phyloP scores from a whole-genome alignment of 371 early-diverging fungal genomes.

The Cokeromyces recurvatus region DNA sequence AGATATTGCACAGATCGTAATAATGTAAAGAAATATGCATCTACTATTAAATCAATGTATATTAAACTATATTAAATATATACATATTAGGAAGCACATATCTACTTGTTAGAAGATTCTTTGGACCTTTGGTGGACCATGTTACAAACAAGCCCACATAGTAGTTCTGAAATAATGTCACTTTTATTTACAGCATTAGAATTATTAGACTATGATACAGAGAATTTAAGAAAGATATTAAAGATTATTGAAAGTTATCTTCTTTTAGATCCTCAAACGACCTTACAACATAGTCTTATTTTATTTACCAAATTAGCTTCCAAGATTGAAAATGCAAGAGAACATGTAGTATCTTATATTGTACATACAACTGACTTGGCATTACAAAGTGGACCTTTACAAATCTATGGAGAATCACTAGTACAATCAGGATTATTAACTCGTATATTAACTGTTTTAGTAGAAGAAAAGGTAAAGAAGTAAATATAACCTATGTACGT shows the following conservation, averaged over 20 bases:
- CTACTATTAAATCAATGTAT: too few species aligned
- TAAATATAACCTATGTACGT: too few species aligned
- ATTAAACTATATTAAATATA: not conserved
- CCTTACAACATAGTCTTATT: slow-evolving; percentile 37
- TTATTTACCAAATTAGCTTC: slow-evolving; percentile 51
- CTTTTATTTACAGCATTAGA: slow-evolving; percentile 53
- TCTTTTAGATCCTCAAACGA: slow-evolving; percentile 54
- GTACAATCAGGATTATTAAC: slow-evolving; percentile 50
- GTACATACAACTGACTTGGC: slow-evolving; percentile 58
- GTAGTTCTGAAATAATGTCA: slow-evolving; percentile 50
- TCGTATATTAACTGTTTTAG: slow-evolving; percentile 45
- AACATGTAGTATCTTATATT: slow-evolving; percentile 60
- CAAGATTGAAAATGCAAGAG: slow-evolving; percentile 53
- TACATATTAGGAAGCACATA: slow-evolving; percentile 60
- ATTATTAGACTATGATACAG: slow-evolving; percentile 73
- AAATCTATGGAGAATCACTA: slow-evolving; percentile 47
- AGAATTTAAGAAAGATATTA: slow-evolving; percentile 67
- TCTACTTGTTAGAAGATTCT: slow-evolving; percentile 85
- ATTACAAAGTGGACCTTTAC: slow-evolving; percentile 47
- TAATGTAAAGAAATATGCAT: slow-evolving; percentile 31
- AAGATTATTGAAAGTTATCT: slow-evolving; percentile 79
- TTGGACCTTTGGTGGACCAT: slow-evolving; percentile 83
- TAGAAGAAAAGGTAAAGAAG: slow-evolving; percentile 49
- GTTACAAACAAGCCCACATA: slow-evolving; percentile 58
- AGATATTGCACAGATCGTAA: slow-evolving; percentile 62